Evolutionary conservation across 768 basidiomycete species (phyloP).

Genomic region (Phaffia tasmanica): DNA sequence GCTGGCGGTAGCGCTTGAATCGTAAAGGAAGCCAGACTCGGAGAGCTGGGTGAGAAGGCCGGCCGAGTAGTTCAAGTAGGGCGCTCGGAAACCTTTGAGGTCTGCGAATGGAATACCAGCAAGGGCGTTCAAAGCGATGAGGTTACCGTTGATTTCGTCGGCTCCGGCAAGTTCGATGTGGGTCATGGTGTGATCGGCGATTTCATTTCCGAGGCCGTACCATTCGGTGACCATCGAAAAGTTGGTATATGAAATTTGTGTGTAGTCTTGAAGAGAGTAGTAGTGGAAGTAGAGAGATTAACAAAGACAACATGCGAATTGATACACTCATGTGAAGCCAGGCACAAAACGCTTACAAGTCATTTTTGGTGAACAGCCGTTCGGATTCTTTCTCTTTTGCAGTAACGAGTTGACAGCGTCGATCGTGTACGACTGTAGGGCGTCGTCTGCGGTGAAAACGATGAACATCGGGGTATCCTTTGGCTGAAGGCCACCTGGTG

Average conservation of each 20-base stretch:
- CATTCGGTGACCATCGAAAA: slow-evolving; percentile 60
- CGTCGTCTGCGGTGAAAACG: slow-evolving; percentile 55
- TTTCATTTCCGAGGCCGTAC: slow-evolving; percentile 73
- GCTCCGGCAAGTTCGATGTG: slow-evolving; percentile 47
- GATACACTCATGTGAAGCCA: slow-evolving; percentile 39
- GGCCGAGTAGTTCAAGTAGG: slow-evolving; percentile 55
- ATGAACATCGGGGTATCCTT: slow-evolving; percentile 51
- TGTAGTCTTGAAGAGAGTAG: neutral
- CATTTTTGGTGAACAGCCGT: slow-evolving; percentile 52
- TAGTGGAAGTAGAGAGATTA: neutral
- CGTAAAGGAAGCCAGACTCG: slow-evolving; percentile 42
- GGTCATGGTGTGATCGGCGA: slow-evolving; percentile 62
- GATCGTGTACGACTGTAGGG: slow-evolving; percentile 63
- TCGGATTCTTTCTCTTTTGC: slow-evolving; percentile 6
- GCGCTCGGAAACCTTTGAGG: slow-evolving; percentile 65
- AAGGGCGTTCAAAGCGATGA: slow-evolving; percentile 65
- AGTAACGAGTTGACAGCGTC: slow-evolving; percentile 52
- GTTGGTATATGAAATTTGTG: neutral
- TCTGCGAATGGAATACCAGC: slow-evolving; percentile 59
- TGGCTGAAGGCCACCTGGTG: slow-evolving; percentile 46
- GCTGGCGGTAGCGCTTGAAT: slow-evolving; percentile 52
- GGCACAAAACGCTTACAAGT: slow-evolving; percentile 64
- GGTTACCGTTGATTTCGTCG: slow-evolving; percentile 64
- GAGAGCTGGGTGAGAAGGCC: slow-evolving; percentile 43
- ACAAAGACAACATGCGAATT: neutral